Evolutionary conservation across 1,139 yeast species (phyloP).

Genomic region (Suhomyces maxii): DNA sequence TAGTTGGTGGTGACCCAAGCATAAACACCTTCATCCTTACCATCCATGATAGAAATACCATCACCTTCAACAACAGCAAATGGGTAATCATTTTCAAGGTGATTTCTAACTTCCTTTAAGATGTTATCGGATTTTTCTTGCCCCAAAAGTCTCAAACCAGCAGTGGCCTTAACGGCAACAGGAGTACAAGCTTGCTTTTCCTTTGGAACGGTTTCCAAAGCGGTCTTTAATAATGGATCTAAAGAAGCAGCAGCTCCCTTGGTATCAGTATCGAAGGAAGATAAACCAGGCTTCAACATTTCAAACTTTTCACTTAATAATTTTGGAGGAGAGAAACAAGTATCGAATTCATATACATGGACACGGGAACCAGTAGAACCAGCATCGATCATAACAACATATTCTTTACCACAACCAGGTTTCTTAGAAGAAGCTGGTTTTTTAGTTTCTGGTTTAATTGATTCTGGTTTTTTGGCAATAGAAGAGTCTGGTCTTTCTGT

Average conservation of each 20-base stretch:
- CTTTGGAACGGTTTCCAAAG: conserved; percentile 74
- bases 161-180: conserved; percentile 95
- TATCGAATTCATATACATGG: conserved; percentile 87
- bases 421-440: background rate
- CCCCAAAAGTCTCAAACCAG: conserved; percentile 90
- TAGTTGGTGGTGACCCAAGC: conserved; percentile 98
- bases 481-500: background rate
- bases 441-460: background rate
- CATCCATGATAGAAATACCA: conserved; percentile 91
- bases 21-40: conserved; percentile 96
- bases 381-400: conserved; percentile 91
- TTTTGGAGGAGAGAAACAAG: conserved; percentile 78
- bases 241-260: conserved; percentile 84
- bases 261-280: conserved; percentile 79
- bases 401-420: conserved; percentile 22
- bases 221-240: conserved; percentile 74
- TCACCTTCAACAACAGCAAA: conserved; percentile 82
- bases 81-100: conserved; percentile 77
- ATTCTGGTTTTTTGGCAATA: background rate
- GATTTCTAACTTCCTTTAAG: conserved; percentile 70
- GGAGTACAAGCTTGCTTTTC: conserved; percentile 80
- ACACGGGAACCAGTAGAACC: conserved; percentile 97
- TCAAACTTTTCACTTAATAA: conserved; percentile 78
- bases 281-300: conserved; percentile 91
- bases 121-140: conserved; percentile 68